Percentiles rank a stretch among this genome's conserved stretches.
Evolutionary conservation across 768 basidiomycete genomes (phyloP).

Genomic region (Erythrobasidium yunnanense): DNA sequence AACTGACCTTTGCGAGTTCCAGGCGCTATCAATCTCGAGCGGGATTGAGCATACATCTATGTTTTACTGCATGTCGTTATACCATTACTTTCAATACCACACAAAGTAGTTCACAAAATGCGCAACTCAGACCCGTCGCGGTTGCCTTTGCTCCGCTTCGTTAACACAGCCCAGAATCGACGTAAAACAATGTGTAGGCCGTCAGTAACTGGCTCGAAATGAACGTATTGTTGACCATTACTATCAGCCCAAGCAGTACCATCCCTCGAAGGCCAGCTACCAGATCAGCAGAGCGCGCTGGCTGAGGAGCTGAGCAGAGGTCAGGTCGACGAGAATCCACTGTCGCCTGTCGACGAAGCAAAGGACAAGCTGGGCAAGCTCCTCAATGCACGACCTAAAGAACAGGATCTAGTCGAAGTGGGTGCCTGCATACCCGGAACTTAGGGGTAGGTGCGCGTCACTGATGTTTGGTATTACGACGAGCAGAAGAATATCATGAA

Average conservation of each 20-base stretch:
- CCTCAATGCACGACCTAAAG: not conserved
- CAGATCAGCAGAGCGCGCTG: not conserved
- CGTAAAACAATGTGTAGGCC: too few relatives aligned
- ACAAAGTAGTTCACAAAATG: not conserved
- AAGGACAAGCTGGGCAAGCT: not conserved
- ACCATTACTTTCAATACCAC: not conserved
- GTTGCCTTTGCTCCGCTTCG: too few relatives aligned
- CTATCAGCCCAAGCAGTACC: not conserved
- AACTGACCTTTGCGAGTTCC: not conserved
- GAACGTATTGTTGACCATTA: too few relatives aligned
- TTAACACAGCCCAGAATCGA: too few relatives aligned
- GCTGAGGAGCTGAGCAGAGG: not conserved
- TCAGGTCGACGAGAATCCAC: not conserved
- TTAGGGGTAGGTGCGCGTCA: not conserved
- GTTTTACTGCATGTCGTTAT: not conserved
- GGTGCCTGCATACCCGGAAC: not conserved
- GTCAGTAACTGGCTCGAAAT: too few relatives aligned
- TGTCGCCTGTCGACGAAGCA: not conserved
- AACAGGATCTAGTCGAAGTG: not conserved
- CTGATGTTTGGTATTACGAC: not conserved
- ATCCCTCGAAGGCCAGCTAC: not conserved
- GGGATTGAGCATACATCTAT: not conserved
- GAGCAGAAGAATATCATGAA: not conserved
- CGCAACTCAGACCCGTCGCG: not conserved
- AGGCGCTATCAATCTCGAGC: slow-evolving; percentile 1